Percentiles rank a stretch among this genome's conserved stretches.
Evolutionary conservation across 768 basidiomycete genomes (phyloP).

Genomic region (Auricularia heimuer): DNA sequence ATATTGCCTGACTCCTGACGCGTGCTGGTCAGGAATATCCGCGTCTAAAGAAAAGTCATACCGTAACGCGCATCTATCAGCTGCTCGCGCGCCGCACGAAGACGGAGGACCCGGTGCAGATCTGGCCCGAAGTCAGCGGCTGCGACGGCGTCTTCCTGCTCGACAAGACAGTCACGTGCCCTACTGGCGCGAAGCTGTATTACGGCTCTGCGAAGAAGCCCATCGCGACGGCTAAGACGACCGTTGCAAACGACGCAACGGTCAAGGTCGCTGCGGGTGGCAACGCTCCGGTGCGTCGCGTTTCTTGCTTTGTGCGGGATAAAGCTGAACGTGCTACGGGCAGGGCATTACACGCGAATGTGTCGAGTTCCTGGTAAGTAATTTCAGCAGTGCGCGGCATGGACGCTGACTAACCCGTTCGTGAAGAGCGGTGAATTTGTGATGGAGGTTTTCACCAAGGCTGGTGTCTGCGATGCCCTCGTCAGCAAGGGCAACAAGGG

Average conservation of each 20-base stretch:
- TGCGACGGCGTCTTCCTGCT: background rate
- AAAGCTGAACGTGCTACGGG: too few species aligned
- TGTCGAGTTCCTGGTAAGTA: background rate
- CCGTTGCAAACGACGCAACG: background rate
- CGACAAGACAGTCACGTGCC: background rate
- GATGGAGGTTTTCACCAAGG: background rate
- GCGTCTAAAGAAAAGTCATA: background rate
- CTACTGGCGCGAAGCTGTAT: background rate
- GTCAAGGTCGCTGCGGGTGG: background rate
- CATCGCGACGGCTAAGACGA: background rate
- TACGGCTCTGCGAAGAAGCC: background rate
- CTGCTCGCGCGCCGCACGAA: background rate
- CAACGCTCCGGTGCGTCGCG: background rate
- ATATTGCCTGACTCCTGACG: background rate
- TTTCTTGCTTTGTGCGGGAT: too few species aligned
- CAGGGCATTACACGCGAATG: background rate
- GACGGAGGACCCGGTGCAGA: background rate
- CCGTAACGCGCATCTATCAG: background rate
- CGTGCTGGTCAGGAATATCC: background rate
- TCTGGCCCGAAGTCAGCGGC: background rate
- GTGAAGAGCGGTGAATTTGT: background rate
- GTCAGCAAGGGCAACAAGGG: background rate
- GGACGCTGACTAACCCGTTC: background rate
- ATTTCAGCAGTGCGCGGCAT: background rate
- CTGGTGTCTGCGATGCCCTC: slow-evolving; percentile 3